Conservation (phyloP, 495 filamentous ascomycete genomes). For the Penicillium ochrochloron region DNA sequence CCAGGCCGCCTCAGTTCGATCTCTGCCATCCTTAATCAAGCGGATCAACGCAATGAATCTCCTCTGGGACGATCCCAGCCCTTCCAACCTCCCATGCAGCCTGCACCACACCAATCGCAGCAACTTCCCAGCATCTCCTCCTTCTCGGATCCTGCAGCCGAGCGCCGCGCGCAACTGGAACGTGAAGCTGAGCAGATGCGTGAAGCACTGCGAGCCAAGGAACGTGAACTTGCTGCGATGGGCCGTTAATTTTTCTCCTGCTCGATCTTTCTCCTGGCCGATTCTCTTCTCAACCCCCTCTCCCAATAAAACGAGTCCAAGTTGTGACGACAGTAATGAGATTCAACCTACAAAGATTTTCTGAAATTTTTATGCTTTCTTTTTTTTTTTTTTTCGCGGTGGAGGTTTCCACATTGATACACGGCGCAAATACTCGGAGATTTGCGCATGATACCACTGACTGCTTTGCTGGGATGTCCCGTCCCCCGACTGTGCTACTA, state of each 20-base stretch:
- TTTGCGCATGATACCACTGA: slow-evolving; percentile 37
- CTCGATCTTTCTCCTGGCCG: neutral
- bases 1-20: slow-evolving; percentile 72
- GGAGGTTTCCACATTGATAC: slow-evolving; percentile 23
- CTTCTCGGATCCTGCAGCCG: slow-evolving; percentile 58
- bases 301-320: slow-evolving; percentile 15
- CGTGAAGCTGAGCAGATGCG: slow-evolving; percentile 79
- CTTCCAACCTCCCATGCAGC: slow-evolving; percentile 38
- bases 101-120: slow-evolving; percentile 34
- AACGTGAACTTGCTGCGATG: slow-evolving; percentile 76
- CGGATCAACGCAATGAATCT: slow-evolving; percentile 45
- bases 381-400: slow-evolving; percentile 12
- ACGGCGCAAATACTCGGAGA: slow-evolving; percentile 31
- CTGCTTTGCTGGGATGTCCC: slow-evolving; percentile 25
- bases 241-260: slow-evolving; percentile 32
- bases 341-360: slow-evolving; percentile 18
- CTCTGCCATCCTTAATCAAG: slow-evolving; percentile 75
- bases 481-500: slow-evolving; percentile 29
- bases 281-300: neutral
- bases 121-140: slow-evolving; percentile 49
- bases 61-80: slow-evolving; percentile 50
- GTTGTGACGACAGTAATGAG: slow-evolving; percentile 34
- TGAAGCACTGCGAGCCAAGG: slow-evolving; percentile 72
- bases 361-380: neutral
- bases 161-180: slow-evolving; percentile 68